A percentile compares a stretch with the other conserved stretches of the same genome.
phyloP scores from a whole-genome alignment of 2,329 filamentous ascomycete genomes.

The Sclerotinia sclerotiorum region DNA sequence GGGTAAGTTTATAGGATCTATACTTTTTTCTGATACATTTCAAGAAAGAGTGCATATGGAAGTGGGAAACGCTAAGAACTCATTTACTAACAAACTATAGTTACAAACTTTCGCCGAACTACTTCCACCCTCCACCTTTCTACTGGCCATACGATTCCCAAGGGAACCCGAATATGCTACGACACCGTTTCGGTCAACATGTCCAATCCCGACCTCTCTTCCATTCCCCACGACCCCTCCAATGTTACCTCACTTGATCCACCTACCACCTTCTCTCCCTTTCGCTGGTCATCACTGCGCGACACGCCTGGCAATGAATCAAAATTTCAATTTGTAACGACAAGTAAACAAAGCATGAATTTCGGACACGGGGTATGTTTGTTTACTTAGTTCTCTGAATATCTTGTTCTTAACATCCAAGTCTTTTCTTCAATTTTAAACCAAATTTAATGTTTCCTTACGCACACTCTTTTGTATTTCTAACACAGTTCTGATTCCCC shows the following conservation, averaged over 20 bases:
- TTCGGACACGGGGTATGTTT: constrained; percentile 15
- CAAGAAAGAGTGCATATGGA: too few species aligned
- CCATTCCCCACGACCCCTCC: neutral
- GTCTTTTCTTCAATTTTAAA: too few species aligned
- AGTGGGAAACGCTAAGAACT: constrained; percentile 21
- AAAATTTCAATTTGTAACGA: constrained; percentile 5
- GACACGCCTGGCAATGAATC: neutral
- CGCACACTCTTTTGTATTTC: neutral
- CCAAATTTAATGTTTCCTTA: too few species aligned
- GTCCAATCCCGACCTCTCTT: constrained; percentile 24
- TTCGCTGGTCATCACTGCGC: constrained; percentile 6
- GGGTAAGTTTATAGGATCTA: neutral
- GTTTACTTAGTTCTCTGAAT: neutral
- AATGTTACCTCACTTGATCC: neutral
- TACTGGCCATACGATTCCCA: neutral
- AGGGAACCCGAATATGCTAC: constrained; percentile 34
- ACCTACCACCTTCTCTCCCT: neutral
- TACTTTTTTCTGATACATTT: neutral
- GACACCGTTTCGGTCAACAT: constrained; percentile 36
- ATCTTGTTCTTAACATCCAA: too few species aligned
- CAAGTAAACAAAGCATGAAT: neutral
- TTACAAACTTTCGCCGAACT: constrained; percentile 8
- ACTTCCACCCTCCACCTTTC: constrained; percentile 31
- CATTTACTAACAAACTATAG: constrained; percentile 27
- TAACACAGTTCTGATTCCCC: neutral